Evolutionary conservation across 2,329 filamentous ascomycete genomes (phyloP), one percentile per base, ranked within the genome.

Genomic region (Aspergillus sp.): DNA sequence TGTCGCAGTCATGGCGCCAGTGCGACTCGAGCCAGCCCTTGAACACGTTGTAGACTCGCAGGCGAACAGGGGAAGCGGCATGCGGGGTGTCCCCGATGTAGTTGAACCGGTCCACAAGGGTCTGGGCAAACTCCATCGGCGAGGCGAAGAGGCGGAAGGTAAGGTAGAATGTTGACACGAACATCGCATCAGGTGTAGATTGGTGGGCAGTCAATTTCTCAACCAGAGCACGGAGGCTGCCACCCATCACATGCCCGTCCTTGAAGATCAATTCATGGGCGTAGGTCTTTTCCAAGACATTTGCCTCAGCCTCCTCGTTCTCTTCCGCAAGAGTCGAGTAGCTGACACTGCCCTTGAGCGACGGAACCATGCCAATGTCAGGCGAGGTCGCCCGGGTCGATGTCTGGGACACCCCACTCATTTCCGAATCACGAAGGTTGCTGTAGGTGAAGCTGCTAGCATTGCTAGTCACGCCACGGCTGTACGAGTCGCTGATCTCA

Each of bases 11-110:
- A 62, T 91, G 86, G 48, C 89, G 86, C 93, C 95, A 99, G 75
- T 99, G 92, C 6, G 90, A 95, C 77, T 98, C 95, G 19, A 99
- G 80, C 95, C 95, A 99, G 42, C 90, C 90, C 75, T 99, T 99
- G 82, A 99, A 91, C 56, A 92, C 88, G 71, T 99, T 98, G 79
- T 96, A 98, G 1, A 98, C 91, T 51, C 95, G 86, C 48, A 99
- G 80, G 51, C 93, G 87, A 20, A 98, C 93, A 0, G 93, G 91
- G 3, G 82, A 84, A 20, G 92, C 87, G 61, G 93, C 84, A 58
- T 87, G 83, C 20, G 87, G 85, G 48, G 88, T 89, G 59, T 95
- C 89, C 12, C 86, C 89, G 39, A 96, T 89, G 66, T 97, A 96
- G 58, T 97, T 90, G 73, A 96, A 99, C 30, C 96, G 88, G 57